Evolutionary conservation across 306 rosid genomes (phyloP).

Genomic region (Vigna radiata): DNA sequence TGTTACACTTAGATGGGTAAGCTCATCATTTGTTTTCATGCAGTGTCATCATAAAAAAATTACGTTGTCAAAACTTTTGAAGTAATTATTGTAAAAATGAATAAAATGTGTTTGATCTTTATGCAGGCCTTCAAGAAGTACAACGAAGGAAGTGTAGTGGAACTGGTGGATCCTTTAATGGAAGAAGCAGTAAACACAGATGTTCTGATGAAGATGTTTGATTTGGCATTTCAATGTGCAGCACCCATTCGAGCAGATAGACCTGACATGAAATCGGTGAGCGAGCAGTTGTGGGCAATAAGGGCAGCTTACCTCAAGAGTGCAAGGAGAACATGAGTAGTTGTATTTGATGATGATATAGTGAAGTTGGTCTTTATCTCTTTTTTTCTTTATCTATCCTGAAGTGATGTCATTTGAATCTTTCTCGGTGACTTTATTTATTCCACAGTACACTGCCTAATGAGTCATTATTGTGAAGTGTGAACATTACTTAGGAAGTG

Average conservation of each 20-base stretch:
- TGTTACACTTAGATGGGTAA: constrained; percentile 94
- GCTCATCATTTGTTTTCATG: constrained; percentile 41
- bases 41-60: neutral
- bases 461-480: constrained; percentile 17
- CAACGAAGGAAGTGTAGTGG: constrained; percentile 61
- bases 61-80: neutral
- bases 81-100: too few relatives aligned
- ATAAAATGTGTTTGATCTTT: constrained; percentile 18
- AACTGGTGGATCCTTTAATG: constrained; percentile 77
- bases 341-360: constrained; percentile 17
- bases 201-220: constrained; percentile 66
- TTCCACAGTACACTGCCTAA: constrained; percentile 15
- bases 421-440: constrained; percentile 4
- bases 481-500: constrained; percentile 30
- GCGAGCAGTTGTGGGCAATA: constrained; percentile 89
- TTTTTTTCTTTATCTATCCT: constrained; percentile 15
- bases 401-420: constrained; percentile 36
- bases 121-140: constrained; percentile 80
- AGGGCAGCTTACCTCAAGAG: constrained; percentile 81
- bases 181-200: constrained; percentile 66
- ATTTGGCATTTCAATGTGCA: constrained; percentile 85
- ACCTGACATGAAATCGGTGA: constrained; percentile 89
- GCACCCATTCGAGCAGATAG: constrained; percentile 81
- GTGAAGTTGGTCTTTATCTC: constrained; percentile 4
- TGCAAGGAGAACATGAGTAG: constrained; percentile 52